phyloP scores from a whole-genome alignment of 768 basidiomycete genomes.

The Lactarius sp. region DNA sequence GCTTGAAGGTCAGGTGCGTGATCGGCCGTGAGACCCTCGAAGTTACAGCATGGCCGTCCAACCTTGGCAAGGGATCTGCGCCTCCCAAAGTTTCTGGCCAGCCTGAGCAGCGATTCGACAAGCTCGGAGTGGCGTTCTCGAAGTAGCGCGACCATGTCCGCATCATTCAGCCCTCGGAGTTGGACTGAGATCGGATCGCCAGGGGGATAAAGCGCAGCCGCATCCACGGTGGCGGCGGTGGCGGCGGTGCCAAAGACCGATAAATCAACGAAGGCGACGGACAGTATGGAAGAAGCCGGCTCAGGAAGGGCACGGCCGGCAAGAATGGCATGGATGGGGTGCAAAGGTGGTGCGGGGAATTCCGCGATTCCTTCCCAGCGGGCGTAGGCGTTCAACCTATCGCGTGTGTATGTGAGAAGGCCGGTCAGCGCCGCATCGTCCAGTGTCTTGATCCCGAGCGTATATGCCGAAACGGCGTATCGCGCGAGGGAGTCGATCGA shows the following conservation, averaged over 20 bases:
- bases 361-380: constrained; percentile 9
- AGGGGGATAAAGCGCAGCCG: background rate
- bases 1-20: background rate
- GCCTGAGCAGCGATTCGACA: constrained; percentile 2
- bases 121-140: constrained; percentile 13
- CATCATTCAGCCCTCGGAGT: constrained; percentile 3
- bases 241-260: background rate
- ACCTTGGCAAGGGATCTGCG: constrained; percentile 13
- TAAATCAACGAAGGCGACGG: constrained; percentile 18
- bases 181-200: background rate
- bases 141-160: constrained; percentile 2
- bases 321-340: constrained; percentile 10
- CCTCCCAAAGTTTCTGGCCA: constrained; percentile 10
- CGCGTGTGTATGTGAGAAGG: background rate
- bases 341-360: constrained; percentile 1
- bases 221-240: background rate
- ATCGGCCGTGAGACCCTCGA: constrained; percentile 4
- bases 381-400: constrained; percentile 12
- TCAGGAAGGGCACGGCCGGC: constrained; percentile 15
- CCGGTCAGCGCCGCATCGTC: constrained; percentile 11
- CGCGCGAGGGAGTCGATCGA: constrained; percentile 16
- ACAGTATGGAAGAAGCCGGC: constrained; percentile 13
- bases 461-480: constrained; percentile 16
- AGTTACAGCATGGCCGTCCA: constrained; percentile 21
- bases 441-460: constrained; percentile 2